Evolutionary conservation across 2,329 filamentous ascomycete species (phyloP).

Genomic region (Ceratocystis diversiconidia): DNA sequence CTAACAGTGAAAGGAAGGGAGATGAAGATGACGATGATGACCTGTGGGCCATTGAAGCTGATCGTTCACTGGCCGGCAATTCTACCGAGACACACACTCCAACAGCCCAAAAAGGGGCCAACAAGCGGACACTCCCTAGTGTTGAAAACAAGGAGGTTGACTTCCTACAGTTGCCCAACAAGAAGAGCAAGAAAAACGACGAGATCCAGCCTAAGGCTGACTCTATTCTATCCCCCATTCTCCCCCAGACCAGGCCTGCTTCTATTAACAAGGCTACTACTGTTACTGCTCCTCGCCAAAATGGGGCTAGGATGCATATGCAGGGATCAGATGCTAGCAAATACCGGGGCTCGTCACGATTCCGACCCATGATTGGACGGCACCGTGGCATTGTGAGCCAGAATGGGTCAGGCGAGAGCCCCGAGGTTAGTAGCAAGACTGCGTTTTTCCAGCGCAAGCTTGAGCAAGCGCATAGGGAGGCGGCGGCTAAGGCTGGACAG

Average conservation of each 20-base stretch:
- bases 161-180: slow-evolving; percentile 23
- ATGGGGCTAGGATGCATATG: slow-evolving; percentile 9
- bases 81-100: slow-evolving; percentile 9
- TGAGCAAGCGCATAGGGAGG: slow-evolving; percentile 1
- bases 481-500: background rate
- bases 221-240: background rate
- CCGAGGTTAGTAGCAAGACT: slow-evolving; percentile 14
- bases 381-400: slow-evolving; percentile 8
- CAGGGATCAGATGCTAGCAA: slow-evolving; percentile 12
- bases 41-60: slow-evolving; percentile 45
- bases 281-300: background rate
- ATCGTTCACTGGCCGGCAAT: slow-evolving; percentile 30
- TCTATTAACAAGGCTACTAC: background rate
- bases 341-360: slow-evolving; percentile 6
- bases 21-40: slow-evolving; percentile 30
- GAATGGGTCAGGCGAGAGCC: slow-evolving; percentile 11
- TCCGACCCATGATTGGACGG: slow-evolving; percentile 12
- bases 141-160: background rate
- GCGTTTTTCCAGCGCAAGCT: slow-evolving; percentile 16
- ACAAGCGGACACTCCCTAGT: slow-evolving; percentile 7
- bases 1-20: slow-evolving; percentile 15
- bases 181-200: background rate
- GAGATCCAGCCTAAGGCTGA: background rate
- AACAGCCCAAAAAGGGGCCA: slow-evolving; percentile 20
- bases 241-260: background rate